Evolutionary conservation across 2,329 filamentous ascomycete genomes (phyloP).

Genomic region (Diaporthe capsici): DNA sequence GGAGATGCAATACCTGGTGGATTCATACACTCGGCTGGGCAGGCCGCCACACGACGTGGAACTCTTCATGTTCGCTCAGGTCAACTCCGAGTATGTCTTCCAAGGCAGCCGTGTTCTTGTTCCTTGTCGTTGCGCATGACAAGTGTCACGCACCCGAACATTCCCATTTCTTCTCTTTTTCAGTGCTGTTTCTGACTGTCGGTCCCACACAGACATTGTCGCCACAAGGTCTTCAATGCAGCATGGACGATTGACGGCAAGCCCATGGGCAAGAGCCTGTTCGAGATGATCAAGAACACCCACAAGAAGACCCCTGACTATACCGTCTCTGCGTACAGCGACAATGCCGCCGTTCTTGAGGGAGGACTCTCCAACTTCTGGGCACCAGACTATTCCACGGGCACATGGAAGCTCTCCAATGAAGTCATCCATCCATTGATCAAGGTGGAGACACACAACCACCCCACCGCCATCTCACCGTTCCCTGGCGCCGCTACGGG

Average conservation of each 20-base stretch:
- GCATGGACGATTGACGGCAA: slow-evolving; percentile 94
- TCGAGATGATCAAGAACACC: slow-evolving; percentile 97
- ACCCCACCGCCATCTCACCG: slow-evolving; percentile 94
- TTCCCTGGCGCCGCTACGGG: slow-evolving; percentile 95
- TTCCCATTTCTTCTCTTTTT: slow-evolving; percentile 77
- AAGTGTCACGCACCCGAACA: slow-evolving; percentile 39
- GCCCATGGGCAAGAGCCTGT: slow-evolving; percentile 83
- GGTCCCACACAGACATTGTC: slow-evolving; percentile 50
- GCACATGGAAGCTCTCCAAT: slow-evolving; percentile 88
- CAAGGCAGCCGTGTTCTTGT: slow-evolving; percentile 33
- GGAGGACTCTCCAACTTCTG: slow-evolving; percentile 82
- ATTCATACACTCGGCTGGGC: slow-evolving; percentile 79
- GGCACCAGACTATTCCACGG: slow-evolving; percentile 88
- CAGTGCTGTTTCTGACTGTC: slow-evolving; percentile 83
- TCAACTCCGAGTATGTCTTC: slow-evolving; percentile 88
- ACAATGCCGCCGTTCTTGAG: slow-evolving; percentile 94
- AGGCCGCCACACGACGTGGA: slow-evolving; percentile 88
- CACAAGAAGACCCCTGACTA: slow-evolving; percentile 85
- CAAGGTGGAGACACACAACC: slow-evolving; percentile 99
- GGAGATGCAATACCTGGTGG: slow-evolving; percentile 95
- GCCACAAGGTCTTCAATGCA: slow-evolving; percentile 91
- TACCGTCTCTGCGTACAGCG: slow-evolving; percentile 96
- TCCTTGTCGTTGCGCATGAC: slow-evolving; percentile 19
- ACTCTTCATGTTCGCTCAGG: slow-evolving; percentile 99
- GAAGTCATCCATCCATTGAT: slow-evolving; percentile 89